Conservation (phyloP, 2,329 filamentous ascomycete genomes). For the Trichoderma sp. region DNA sequence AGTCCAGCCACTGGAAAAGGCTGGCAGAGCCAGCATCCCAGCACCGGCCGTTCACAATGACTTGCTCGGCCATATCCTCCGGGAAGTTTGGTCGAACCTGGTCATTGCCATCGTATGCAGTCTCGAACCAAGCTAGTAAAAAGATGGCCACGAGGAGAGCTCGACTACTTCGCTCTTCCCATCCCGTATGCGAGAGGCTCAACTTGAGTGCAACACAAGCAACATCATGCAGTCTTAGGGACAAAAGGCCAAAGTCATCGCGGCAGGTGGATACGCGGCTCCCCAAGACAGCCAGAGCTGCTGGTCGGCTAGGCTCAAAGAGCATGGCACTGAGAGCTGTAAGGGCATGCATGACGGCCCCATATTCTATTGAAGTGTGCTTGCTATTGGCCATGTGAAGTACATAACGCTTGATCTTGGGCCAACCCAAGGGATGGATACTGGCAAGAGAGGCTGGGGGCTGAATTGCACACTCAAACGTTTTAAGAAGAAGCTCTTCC, state of each 20-base stretch:
- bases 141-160: not conserved
- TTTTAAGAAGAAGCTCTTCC: not conserved
- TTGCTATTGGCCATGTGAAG: not conserved
- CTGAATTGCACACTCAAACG: not conserved
- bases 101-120: not conserved
- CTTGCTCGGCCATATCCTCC: not conserved
- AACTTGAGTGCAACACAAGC: not conserved
- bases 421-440: not conserved
- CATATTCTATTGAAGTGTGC: not conserved
- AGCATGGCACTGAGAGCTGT: constrained; percentile 6
- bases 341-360: not conserved
- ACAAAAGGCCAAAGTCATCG: not conserved
- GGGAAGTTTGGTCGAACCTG: not conserved
- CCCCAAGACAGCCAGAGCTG: not conserved
- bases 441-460: not conserved
- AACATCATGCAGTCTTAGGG: not conserved
- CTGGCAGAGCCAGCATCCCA: not conserved
- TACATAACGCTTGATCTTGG: constrained; percentile 2
- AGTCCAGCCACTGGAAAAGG: constrained; percentile 2
- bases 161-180: constrained; percentile 3
- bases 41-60: not conserved
- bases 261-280: not conserved
- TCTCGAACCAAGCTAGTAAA: not conserved
- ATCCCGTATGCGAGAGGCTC: not conserved
- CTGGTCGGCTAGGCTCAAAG: not conserved